phyloP scores from a whole-genome alignment of 2,329 filamentous ascomycete species.

The Fusarium drepaniforme region DNA sequence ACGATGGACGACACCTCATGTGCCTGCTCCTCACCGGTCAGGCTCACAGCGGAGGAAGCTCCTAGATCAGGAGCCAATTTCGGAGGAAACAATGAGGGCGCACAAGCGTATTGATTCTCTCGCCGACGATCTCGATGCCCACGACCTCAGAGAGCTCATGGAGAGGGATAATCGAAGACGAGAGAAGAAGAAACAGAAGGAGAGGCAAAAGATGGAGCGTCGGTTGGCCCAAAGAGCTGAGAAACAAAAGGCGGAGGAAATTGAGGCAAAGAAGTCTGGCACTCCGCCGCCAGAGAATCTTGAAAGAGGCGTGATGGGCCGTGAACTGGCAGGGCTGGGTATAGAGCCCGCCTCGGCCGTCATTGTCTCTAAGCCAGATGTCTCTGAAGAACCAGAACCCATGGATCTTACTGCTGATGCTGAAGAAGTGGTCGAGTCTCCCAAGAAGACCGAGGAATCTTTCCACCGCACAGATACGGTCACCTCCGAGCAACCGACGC shows the following conservation, averaged over 20 bases:
- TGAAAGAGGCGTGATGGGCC: slow-evolving; percentile 71
- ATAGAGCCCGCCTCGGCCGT: slow-evolving; percentile 67
- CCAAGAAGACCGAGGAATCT: slow-evolving; percentile 41
- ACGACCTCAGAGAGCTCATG: slow-evolving; percentile 87
- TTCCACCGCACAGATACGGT: slow-evolving; percentile 49
- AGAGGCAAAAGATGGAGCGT: slow-evolving; percentile 75
- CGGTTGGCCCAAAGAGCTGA: slow-evolving; percentile 76
- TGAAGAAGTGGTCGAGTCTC: slow-evolving; percentile 23
- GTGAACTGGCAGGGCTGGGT: slow-evolving; percentile 68
- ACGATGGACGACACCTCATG: slow-evolving; percentile 63
- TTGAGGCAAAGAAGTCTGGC: slow-evolving; percentile 64
- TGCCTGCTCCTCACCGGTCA: slow-evolving; percentile 60
- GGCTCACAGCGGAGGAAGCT: slow-evolving; percentile 66
- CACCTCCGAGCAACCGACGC: slow-evolving; percentile 36
- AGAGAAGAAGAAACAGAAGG: slow-evolving; percentile 77
- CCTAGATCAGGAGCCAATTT: slow-evolving; percentile 64
- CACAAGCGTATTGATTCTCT: slow-evolving; percentile 77
- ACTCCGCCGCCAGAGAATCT: slow-evolving; percentile 67
- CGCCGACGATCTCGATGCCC: slow-evolving; percentile 87
- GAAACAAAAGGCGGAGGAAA: slow-evolving; percentile 70
- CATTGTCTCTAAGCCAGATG: slow-evolving; percentile 64
- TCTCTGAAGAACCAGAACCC: slow-evolving; percentile 38
- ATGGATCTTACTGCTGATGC: slow-evolving; percentile 40
- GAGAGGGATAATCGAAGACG: slow-evolving; percentile 87
- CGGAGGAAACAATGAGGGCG: slow-evolving; percentile 70